Conservation (phyloP, 208 protist species). For the Wallacemonas sp. region DNA sequence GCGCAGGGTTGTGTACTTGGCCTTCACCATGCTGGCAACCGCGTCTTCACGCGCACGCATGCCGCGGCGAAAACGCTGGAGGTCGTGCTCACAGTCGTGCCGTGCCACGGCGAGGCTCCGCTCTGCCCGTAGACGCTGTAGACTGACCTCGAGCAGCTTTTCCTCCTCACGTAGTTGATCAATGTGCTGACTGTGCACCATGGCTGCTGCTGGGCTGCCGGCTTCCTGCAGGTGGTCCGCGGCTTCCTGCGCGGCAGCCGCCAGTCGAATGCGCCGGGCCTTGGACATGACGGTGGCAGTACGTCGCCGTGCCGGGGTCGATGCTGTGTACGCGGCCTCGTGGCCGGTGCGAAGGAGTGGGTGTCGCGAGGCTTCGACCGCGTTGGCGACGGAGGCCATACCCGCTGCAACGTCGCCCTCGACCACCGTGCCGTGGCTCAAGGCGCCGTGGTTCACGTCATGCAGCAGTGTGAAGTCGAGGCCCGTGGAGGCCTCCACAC, state of each 20-base stretch:
- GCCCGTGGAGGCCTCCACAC: no score
- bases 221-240: conserved; percentile 24
- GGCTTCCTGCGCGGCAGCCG: conserved; percentile 24
- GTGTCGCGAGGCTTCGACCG: no score
- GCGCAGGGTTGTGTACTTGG: not conserved
- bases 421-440: no score
- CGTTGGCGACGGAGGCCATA: no score
- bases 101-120: conserved; percentile 46
- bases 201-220: conserved; percentile 24
- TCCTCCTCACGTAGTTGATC: conserved; percentile 54
- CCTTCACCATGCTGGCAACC: conserved; percentile 7
- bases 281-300: conserved; percentile 35
- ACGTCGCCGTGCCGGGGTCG: not conserved
- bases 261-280: conserved; percentile 43
- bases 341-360: no score
- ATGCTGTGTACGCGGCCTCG: not conserved
- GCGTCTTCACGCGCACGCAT: conserved; percentile 32
- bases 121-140: conserved; percentile 56
- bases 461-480: no score
- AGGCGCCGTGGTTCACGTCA: no score
- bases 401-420: no score
- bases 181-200: conserved; percentile 46
- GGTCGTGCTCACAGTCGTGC: conserved; percentile 39
- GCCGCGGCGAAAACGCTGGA: conserved; percentile 31
- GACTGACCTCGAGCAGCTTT: conserved; percentile 46